These are phyloP conservation scores for Beauveria asiatica DNA, from an alignment of 2,329 filamentous ascomycete species.

Conservation along the genomic window DNA sequence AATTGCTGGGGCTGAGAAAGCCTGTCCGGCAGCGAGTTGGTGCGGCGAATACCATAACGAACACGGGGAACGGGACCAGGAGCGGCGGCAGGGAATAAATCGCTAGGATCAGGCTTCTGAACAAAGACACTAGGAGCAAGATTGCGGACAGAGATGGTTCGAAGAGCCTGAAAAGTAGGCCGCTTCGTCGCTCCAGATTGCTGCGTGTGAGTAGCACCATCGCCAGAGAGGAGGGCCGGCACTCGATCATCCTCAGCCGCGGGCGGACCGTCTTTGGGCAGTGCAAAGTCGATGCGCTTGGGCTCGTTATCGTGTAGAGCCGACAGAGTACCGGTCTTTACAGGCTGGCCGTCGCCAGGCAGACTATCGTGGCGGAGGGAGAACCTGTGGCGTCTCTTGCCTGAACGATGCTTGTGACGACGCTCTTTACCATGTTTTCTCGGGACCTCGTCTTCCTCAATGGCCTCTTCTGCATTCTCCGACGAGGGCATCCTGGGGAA, in stretches of 20 bases:
- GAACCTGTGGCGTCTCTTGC: conserved; percentile 23
- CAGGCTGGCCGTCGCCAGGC: conserved; percentile 20
- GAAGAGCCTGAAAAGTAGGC: conserved; percentile 46
- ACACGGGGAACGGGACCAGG: conserved; percentile 45
- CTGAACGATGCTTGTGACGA: conserved; percentile 28
- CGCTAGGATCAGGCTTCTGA: conserved; percentile 29
- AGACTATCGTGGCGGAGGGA: conserved; percentile 21
- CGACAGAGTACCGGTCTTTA: conserved; percentile 20
- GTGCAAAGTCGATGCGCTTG: conserved; percentile 51
- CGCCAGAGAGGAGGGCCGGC: neutral
- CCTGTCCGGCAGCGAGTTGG: conserved; percentile 65
- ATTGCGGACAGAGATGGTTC: conserved; percentile 56
- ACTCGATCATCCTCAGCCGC: neutral
- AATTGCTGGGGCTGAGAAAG: conserved; percentile 37
- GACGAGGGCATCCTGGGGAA: conserved; percentile 27
- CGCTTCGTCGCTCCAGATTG: conserved; percentile 15
- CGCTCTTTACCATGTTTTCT: conserved; percentile 26
- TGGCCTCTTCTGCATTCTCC: conserved; percentile 32
- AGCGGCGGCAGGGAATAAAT: conserved; percentile 18
- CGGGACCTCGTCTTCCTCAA: conserved; percentile 34
- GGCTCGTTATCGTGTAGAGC: conserved; percentile 30
- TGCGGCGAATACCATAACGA: conserved; percentile 59
- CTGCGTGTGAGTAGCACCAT: neutral
- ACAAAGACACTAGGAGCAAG: conserved; percentile 65
- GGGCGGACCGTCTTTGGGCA: conserved; percentile 16